Evolutionary conservation across 768 basidiomycete species (phyloP).

Genomic region (Kwoniella bestiolae): DNA sequence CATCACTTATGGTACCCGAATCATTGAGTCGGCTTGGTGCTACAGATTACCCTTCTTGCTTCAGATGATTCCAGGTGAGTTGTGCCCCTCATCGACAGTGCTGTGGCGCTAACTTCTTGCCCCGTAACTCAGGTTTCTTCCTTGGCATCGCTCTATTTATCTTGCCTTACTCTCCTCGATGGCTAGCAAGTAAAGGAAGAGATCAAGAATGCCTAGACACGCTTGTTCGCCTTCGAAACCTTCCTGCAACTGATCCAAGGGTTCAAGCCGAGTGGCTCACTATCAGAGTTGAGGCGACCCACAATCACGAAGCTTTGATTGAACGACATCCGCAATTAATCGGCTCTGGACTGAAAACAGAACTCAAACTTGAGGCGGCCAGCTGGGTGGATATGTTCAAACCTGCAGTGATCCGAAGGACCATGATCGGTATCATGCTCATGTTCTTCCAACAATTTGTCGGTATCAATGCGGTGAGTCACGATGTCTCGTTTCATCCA

Average conservation of each 20-base stretch:
- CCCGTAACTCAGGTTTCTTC: constrained; percentile 12
- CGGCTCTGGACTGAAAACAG: background rate
- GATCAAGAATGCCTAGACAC: constrained; percentile 21
- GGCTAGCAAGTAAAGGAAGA: constrained; percentile 68
- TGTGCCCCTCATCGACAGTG: background rate
- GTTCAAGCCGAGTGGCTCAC: constrained; percentile 13
- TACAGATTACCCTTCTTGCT: constrained; percentile 26
- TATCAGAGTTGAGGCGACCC: constrained; percentile 6
- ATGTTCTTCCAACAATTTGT: constrained; percentile 12
- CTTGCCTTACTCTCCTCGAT: constrained; percentile 76
- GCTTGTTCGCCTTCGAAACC: background rate
- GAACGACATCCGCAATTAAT: background rate
- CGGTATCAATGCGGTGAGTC: background rate
- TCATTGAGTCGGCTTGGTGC: constrained; percentile 8
- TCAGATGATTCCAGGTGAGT: constrained; percentile 24
- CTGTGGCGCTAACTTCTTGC: too few species aligned
- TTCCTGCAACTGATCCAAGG: constrained; percentile 5
- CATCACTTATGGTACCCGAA: constrained; percentile 9
- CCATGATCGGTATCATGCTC: constrained; percentile 10
- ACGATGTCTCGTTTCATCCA: background rate
- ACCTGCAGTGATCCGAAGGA: constrained; percentile 1
- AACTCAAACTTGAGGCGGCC: constrained; percentile 1
- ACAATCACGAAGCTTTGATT: background rate
- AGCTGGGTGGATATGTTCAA: constrained; percentile 12
- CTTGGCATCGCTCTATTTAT: constrained; percentile 67